A percentile compares a stretch with the other conserved stretches of the same genome.
These are phyloP conservation scores for Plasmopara viticola DNA, from an alignment of 352 stramenopile genomes.

Conservation along the genomic window DNA sequence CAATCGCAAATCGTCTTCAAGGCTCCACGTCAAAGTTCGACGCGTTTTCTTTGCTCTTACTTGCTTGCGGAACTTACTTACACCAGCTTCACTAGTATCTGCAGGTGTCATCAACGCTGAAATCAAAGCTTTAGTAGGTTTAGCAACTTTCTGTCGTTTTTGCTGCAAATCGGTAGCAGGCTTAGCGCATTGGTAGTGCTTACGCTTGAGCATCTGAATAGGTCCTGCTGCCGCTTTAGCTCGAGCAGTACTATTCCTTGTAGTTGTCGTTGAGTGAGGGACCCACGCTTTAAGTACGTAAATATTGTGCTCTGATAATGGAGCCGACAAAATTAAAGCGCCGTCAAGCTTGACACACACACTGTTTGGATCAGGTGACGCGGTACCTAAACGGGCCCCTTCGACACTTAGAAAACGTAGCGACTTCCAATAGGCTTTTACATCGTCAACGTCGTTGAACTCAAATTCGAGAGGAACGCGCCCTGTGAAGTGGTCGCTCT, in stretches of 20 bases:
- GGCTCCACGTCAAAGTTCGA: conserved; percentile 52
- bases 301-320: conserved; percentile 62
- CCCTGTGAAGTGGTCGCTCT: conserved; percentile 46
- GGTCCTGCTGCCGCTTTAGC: conserved; percentile 51
- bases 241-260: conserved; percentile 37
- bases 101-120: conserved; percentile 20
- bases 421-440: conserved; percentile 66
- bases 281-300: conserved; percentile 65
- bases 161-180: conserved; percentile 13
- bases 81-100: conserved; percentile 27
- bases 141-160: conserved; percentile 28
- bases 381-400: conserved; percentile 43
- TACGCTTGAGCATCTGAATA: conserved; percentile 47
- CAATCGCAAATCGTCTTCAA: conserved; percentile 55
- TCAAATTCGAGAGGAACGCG: conserved; percentile 50
- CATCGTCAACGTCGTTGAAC: conserved; percentile 33
- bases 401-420: conserved; percentile 68
- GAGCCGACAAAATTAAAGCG: conserved; percentile 46
- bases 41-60: conserved; percentile 44
- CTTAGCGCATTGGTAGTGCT: conserved; percentile 29
- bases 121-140: conserved; percentile 12
- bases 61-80: conserved; percentile 44
- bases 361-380: conserved; percentile 24
- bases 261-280: conserved; percentile 37
- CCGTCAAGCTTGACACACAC: conserved; percentile 49